These are phyloP conservation scores for Sporothrix curviconia DNA, from an alignment of 2,329 filamentous ascomycete genomes.

Conservation along the genomic window DNA sequence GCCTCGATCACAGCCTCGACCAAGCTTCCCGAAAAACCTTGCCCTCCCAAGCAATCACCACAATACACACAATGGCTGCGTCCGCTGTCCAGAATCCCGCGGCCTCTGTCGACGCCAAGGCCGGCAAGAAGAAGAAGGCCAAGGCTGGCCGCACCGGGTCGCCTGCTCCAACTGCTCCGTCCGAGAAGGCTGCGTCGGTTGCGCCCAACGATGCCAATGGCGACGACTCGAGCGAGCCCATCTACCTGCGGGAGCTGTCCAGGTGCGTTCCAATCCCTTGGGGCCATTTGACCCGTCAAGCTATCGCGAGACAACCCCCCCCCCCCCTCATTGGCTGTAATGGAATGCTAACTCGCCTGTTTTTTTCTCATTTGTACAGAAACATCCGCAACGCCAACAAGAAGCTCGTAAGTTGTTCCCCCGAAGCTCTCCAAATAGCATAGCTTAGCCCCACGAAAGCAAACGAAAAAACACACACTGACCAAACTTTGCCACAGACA, in stretches of 20 bases:
- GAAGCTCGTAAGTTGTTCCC: constrained; percentile 66
- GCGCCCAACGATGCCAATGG: constrained; percentile 40
- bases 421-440: not conserved
- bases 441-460: constrained; percentile 1
- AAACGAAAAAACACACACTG: not conserved
- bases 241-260: constrained; percentile 80
- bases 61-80: constrained; percentile 51
- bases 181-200: constrained; percentile 43
- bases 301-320: too few species aligned
- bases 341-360: not conserved
- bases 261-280: constrained; percentile 55
- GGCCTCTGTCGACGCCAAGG: constrained; percentile 56
- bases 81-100: constrained; percentile 57
- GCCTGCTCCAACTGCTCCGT: constrained; percentile 44
- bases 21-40: not conserved
- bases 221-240: constrained; percentile 61
- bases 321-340: not conserved
- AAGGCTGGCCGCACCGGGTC: constrained; percentile 50
- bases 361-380: constrained; percentile 40
- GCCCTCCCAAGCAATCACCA: not conserved
- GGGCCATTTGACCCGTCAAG: too few species aligned
- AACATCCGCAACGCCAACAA: constrained; percentile 88
- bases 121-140: constrained; percentile 64
- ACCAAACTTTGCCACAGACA: constrained; percentile 37
- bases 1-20: not conserved